phyloP scores from a whole-genome alignment of 371 early-diverging fungal species.

The Cladochytrium tenue region DNA sequence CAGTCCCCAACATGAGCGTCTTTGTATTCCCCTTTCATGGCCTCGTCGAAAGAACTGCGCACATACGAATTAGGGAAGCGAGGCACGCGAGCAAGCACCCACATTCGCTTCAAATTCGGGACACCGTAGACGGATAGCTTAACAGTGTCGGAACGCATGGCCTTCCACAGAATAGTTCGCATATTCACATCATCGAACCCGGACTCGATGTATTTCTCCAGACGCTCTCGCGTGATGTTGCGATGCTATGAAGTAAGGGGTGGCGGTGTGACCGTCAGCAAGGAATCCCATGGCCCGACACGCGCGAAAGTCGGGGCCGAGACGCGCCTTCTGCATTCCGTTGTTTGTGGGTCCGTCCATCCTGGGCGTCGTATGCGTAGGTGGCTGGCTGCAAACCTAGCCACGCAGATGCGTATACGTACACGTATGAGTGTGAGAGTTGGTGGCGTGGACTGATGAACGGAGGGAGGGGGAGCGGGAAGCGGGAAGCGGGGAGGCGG shows the following conservation, averaged over 20 bases:
- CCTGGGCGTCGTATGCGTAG: too few species aligned
- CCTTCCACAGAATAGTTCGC: constrained; percentile 44
- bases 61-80: neutral
- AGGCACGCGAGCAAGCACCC: constrained; percentile 6
- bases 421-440: too few species aligned
- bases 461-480: too few species aligned
- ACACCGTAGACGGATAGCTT: constrained; percentile 71
- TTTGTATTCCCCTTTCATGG: constrained; percentile 68
- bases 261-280: too few species aligned
- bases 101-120: constrained; percentile 75
- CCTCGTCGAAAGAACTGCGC: constrained; percentile 69
- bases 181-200: constrained; percentile 68
- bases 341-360: too few species aligned
- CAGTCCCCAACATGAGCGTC: constrained; percentile 68
- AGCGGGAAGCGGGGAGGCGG: too few species aligned
- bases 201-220: constrained; percentile 52
- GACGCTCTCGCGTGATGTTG: constrained; percentile 57
- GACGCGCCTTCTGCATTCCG: too few species aligned
- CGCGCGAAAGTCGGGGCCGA: too few species aligned
- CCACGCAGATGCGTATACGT: too few species aligned
- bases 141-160: constrained; percentile 39
- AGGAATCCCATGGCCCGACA: too few species aligned
- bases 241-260: constrained; percentile 47
- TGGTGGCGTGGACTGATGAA: too few species aligned
- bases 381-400: too few species aligned